Evolutionary conservation across 2,329 filamentous ascomycete species (phyloP).

Genomic region (Colletotrichum coccodes): DNA sequence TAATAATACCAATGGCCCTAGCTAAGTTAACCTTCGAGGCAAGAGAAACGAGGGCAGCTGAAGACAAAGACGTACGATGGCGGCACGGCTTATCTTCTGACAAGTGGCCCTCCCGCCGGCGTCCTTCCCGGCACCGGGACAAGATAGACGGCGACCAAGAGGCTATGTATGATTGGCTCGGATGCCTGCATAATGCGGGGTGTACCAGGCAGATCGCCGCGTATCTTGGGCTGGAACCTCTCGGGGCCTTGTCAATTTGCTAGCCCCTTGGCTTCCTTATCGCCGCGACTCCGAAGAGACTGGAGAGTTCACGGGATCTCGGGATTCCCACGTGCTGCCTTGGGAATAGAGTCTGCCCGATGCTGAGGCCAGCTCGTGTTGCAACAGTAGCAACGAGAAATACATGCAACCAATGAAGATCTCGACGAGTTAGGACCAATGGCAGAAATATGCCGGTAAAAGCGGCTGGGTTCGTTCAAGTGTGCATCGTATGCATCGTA

Average conservation of each 20-base stretch:
- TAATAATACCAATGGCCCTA: too few species aligned
- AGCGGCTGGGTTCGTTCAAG: too few species aligned
- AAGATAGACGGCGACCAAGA: slow-evolving; percentile 13
- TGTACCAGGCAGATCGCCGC: neutral
- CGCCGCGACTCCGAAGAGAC: slow-evolving; percentile 1
- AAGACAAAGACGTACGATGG: neutral
- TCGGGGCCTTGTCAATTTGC: neutral
- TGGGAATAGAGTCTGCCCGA: too few species aligned
- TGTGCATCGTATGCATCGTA: too few species aligned
- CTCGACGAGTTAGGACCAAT: too few species aligned
- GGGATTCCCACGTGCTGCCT: neutral
- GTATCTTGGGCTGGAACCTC: slow-evolving; percentile 2
- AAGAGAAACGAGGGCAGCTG: neutral
- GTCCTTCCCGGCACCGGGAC: neutral
- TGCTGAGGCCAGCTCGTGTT: too few species aligned
- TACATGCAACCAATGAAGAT: too few species aligned
- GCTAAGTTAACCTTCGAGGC: too few species aligned
- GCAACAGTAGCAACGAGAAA: too few species aligned
- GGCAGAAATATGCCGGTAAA: too few species aligned
- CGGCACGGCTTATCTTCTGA: slow-evolving; percentile 9
- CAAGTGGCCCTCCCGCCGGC: neutral
- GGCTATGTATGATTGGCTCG: slow-evolving; percentile 5
- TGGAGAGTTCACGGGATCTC: slow-evolving; percentile 12
- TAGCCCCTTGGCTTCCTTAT: slow-evolving; percentile 6
- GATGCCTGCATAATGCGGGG: slow-evolving; percentile 19